phyloP scores from a whole-genome alignment of 176 grass and related monocot genomes.

The Alloteropsis semialata region DNA sequence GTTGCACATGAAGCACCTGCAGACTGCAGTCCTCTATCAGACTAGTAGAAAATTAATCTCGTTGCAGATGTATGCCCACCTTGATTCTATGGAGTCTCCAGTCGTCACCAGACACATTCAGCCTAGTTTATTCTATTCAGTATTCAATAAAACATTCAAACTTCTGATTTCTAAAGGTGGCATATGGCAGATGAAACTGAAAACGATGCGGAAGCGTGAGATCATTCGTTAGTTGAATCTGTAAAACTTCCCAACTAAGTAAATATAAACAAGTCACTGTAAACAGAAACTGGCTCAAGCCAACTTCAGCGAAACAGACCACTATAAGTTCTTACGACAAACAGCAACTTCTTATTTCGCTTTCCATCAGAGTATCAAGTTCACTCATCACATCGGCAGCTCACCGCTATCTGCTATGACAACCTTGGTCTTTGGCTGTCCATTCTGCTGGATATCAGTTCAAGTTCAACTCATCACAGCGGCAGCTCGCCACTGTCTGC shows the following conservation, averaged over 20 bases:
- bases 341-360: conserved; percentile 4
- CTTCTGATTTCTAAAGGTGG: neutral
- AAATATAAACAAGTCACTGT: conserved; percentile 13
- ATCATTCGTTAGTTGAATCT: neutral
- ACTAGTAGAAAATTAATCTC: neutral
- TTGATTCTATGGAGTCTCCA: too few relatives aligned
- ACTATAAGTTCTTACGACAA: conserved; percentile 20
- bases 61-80: neutral
- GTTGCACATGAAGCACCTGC: too few relatives aligned
- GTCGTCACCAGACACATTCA: too few relatives aligned
- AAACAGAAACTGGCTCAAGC: neutral
- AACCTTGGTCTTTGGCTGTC: conserved; percentile 75
- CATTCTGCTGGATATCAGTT: conserved; percentile 38
- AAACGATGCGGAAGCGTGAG: neutral
- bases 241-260: neutral
- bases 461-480: conserved; percentile 38
- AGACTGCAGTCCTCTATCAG: too few relatives aligned
- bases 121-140: too few relatives aligned
- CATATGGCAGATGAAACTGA: neutral
- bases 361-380: neutral
- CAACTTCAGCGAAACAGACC: neutral
- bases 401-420: conserved; percentile 82
- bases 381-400: conserved; percentile 47
- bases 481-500: conserved; percentile 78
- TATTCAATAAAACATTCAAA: too few relatives aligned